Evolutionary conservation across 805 yeast species (phyloP), one percentile per base, ranked within the genome.

Genomic region (Grigorovia yakushimaensis): DNA sequence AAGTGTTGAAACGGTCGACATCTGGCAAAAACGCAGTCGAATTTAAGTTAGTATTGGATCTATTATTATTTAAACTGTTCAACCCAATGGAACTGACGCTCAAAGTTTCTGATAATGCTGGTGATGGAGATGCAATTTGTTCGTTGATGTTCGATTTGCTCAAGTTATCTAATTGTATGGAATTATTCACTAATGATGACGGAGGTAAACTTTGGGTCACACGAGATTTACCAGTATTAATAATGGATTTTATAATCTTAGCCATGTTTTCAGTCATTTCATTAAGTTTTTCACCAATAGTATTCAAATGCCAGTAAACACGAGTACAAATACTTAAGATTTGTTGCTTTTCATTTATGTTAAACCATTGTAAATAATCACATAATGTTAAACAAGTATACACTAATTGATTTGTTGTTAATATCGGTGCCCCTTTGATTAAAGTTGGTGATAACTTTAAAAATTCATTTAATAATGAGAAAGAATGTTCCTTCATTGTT

Each of bases 211-310:
- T 40, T 45, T 53, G 22, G 8, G 23, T 44, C 5, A 53, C 55
- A 39, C 57, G 50, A 37, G 57, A 59, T 47, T 62, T 66, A 8
- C 76, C 72, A 2, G 67, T 61, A 44, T 74, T 79, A 23, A 77
- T 76, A 23, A 79, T 60, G 23, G 73, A 69, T 52, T 72, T 73
- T 43, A 79, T 73, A 43, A 79, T 74, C 45, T 71, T 71, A 2
- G 82, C 81, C 37, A 79, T 78, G 5, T 79, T 76, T 48, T 75
- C 80, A 0, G 82, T 77, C 2, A 79, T 80, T 56, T 78, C 82
- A 52, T 76, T 77, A 54, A 70, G 69, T 47, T 71, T 71, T 49
- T 76, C 80, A 1, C 82, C 82, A 50, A 76, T 72, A 24, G 76
- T 71, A 49, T 74, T 77, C 50, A 79, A 59, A 51, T 76, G 79